These are phyloP conservation scores for Neurospora cerealis DNA, from an alignment of 495 filamentous ascomycete genomes.

Conservation along the genomic window DNA sequence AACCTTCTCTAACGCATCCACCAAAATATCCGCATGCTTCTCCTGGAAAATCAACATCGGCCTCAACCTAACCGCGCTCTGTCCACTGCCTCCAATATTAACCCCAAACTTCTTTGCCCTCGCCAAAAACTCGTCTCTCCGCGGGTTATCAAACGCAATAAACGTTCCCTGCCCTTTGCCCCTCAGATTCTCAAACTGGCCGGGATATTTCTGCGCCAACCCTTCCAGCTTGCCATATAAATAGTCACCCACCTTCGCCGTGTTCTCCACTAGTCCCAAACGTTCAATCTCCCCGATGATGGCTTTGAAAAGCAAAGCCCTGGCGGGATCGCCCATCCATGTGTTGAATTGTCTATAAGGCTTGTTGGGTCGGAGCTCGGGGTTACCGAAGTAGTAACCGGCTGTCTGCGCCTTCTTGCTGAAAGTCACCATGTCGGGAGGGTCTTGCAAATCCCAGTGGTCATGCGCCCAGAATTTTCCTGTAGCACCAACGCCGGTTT, in stretches of 20 bases:
- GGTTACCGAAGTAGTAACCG: slow-evolving; percentile 91
- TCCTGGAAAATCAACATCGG: slow-evolving; percentile 97
- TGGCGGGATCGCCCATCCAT: slow-evolving; percentile 97
- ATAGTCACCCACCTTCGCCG: slow-evolving; percentile 74
- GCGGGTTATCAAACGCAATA: slow-evolving; percentile 87
- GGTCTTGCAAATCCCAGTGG: slow-evolving; percentile 77
- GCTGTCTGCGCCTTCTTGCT: slow-evolving; percentile 99
- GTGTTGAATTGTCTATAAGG: slow-evolving; percentile 99
- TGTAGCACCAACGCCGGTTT: slow-evolving; percentile 92
- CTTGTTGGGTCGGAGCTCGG: slow-evolving; percentile 85
- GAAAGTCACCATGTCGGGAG: slow-evolving; percentile 98
- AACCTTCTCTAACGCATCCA: slow-evolving; percentile 61
- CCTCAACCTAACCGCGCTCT: slow-evolving; percentile 68
- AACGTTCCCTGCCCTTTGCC: slow-evolving; percentile 95
- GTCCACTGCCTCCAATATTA: slow-evolving; percentile 88
- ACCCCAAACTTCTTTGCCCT: slow-evolving; percentile 75
- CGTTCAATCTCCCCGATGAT: slow-evolving; percentile 86
- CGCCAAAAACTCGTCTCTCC: slow-evolving; percentile 73
- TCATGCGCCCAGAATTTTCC: slow-evolving; percentile 99
- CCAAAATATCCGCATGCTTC: slow-evolving; percentile 62
- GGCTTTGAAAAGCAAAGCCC: slow-evolving; percentile 82
- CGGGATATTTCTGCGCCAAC: slow-evolving; percentile 66
- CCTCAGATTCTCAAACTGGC: slow-evolving; percentile 78
- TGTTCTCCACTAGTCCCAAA: slow-evolving; percentile 69
- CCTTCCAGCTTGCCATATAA: slow-evolving; percentile 60